Base-by-base conservation (phyloP, 2,329 filamentous ascomycete genomes). In the Chrysoporthe deuterocubensis region DNA sequence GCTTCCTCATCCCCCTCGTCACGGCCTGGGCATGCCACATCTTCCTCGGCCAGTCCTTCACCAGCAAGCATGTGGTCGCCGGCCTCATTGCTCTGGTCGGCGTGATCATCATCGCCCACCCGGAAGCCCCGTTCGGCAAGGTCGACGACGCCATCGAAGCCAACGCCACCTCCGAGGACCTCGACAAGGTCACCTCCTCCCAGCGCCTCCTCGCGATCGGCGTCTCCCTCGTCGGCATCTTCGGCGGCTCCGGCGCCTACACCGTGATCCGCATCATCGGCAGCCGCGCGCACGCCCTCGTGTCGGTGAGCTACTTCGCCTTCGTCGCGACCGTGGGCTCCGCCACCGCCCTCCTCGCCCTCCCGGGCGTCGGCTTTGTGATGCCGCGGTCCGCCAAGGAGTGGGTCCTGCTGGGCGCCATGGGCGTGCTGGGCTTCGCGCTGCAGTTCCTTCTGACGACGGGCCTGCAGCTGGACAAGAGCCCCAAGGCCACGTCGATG, bases 231-330 rank as follows among this genome's bases (percentile, higher is more conserved):
- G 69, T 93, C 0, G 92, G 92, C 0, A 89, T 94, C 0, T 76
- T 92, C 1, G 90, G 89, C 2, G 86, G 90, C 0, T 88, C 91
- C 0, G 84, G 84, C 0, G 92, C 92, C 1, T 93, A 90, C 73
- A 91, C 88, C 0, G 89, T 87, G 0, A 93, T 96, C 68, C 84
- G 92, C 9, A 87, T 91, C 74, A 93, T 95, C 68, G 92, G 92
- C 1, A 87, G 88, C 71, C 83, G 91, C 26, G 90, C 90, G 0
- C 92, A 95, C 75, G 89, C 92, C 0, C 85, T 96, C 18, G 86
- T 95, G 54, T 89, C 85, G 42, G 92, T 95, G 8, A 94, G 92
- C 71, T 95, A 94, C 76, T 94, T 95, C 75, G 89, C 90, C 1
- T 80, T 81, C 0, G 84, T 88, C 76, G 91, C 90, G 50, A 91